Conservation (phyloP, 2,329 filamentous ascomycete genomes). For the Verticillium dahliae region DNA sequence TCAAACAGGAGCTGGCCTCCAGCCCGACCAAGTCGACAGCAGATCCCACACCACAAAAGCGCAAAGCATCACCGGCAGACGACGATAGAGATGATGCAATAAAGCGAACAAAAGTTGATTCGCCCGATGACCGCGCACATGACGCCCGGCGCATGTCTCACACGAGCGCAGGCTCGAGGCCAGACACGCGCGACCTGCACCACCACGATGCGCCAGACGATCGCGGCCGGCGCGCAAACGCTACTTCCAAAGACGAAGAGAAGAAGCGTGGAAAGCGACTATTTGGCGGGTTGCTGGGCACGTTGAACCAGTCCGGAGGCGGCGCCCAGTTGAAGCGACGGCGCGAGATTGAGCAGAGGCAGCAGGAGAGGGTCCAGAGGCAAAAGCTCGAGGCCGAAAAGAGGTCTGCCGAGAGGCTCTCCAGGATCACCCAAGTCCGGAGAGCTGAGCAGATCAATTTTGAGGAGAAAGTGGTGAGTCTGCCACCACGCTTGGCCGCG, state of each 20-base stretch:
- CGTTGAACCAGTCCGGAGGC: constrained; percentile 66
- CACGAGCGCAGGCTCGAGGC: constrained; percentile 8
- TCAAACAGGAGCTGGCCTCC: background rate
- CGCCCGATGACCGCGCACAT: background rate
- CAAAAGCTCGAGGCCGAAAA: constrained; percentile 67
- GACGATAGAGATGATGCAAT: constrained; percentile 10
- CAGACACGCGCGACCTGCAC: constrained; percentile 5
- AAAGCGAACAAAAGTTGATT: constrained; percentile 11
- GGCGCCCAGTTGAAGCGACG: constrained; percentile 61
- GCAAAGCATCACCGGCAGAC: constrained; percentile 20
- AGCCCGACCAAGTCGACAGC: background rate
- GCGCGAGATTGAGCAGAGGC: constrained; percentile 74
- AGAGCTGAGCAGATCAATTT: constrained; percentile 66
- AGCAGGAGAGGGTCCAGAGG: constrained; percentile 67
- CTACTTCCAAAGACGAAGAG: constrained; percentile 51
- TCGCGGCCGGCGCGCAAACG: constrained; percentile 25
- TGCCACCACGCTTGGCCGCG: constrained; percentile 26
- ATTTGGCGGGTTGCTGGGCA: constrained; percentile 76
- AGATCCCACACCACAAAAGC: constrained; percentile 16
- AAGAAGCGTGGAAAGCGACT: constrained; percentile 78
- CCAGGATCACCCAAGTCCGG: constrained; percentile 54
- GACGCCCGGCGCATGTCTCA: constrained; percentile 33
- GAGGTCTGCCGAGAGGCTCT: constrained; percentile 57
- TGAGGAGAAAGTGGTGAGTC: constrained; percentile 63
- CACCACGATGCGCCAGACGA: constrained; percentile 4